These are phyloP conservation scores for Sequoia sempervirens DNA, from an alignment of 75 land plant genomes.

Conservation along the genomic window DNA sequence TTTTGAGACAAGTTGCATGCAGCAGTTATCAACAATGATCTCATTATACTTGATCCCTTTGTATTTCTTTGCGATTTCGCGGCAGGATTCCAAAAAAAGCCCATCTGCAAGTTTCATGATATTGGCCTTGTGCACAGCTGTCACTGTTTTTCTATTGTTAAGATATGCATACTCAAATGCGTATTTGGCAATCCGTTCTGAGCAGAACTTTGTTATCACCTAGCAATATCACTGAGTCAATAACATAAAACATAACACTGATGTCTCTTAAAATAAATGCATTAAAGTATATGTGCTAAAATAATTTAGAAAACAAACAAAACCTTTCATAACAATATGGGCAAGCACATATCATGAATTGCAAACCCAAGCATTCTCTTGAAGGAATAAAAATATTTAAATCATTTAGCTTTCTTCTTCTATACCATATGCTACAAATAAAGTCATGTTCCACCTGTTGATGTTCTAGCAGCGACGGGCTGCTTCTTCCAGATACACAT, in stretches of 20 bases:
- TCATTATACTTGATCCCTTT: conserved; percentile 83
- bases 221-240: conserved; percentile 20
- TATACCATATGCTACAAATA: background rate
- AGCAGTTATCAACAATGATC: conserved; percentile 85
- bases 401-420: background rate
- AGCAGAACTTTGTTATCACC: conserved; percentile 82
- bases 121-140: conserved; percentile 87
- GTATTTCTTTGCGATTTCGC: conserved; percentile 81
- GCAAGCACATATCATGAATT: background rate
- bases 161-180: conserved; percentile 85
- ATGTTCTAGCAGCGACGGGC: no score
- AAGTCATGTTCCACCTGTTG: background rate
- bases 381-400: background rate
- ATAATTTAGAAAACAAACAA: background rate
- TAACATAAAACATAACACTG: conserved; percentile 2
- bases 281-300: background rate
- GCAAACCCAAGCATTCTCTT: background rate
- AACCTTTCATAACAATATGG: background rate
- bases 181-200: conserved; percentile 82
- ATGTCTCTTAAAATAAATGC: background rate
- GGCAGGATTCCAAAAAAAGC: conserved; percentile 66
- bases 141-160: conserved; percentile 79
- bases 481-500: no score
- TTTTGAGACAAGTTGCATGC: conserved; percentile 77
- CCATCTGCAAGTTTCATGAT: conserved; percentile 86